Conservation (phyloP, 2,329 filamentous ascomycete species). For the Ophiobolus disseminans region DNA sequence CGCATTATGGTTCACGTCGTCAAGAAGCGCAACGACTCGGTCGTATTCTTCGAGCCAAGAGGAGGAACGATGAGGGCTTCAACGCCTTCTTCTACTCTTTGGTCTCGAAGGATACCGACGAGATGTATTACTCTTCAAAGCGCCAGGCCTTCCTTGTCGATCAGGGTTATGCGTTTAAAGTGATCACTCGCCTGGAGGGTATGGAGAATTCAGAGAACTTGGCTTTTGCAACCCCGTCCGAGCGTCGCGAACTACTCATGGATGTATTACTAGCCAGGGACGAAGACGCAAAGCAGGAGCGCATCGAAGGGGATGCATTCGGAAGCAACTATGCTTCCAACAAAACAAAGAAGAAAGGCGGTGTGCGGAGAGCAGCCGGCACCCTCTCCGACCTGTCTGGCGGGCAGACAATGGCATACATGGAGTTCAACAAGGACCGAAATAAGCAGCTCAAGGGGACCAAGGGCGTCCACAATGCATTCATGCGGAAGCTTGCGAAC, state of each 20-base stretch:
- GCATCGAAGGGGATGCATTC: slow-evolving; percentile 73
- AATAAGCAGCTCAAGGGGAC: slow-evolving; percentile 49
- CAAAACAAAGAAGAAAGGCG: slow-evolving; percentile 61
- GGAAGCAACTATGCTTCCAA: slow-evolving; percentile 53
- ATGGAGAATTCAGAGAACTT: slow-evolving; percentile 84
- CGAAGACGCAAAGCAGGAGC: slow-evolving; percentile 71
- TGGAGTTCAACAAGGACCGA: slow-evolving; percentile 56
- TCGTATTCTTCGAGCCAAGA: slow-evolving; percentile 91
- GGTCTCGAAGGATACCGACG: slow-evolving; percentile 94
- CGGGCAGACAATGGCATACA: slow-evolving; percentile 93
- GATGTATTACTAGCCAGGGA: slow-evolving; percentile 91
- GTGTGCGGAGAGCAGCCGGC: slow-evolving; percentile 79
- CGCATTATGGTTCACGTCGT: slow-evolving; percentile 94
- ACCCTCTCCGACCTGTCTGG: slow-evolving; percentile 86
- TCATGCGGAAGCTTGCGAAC: slow-evolving; percentile 8
- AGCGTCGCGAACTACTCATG: slow-evolving; percentile 84
- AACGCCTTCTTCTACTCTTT: slow-evolving; percentile 99
- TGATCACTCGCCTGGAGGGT: slow-evolving; percentile 93
- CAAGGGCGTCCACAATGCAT: slow-evolving; percentile 10
- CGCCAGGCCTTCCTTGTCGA: slow-evolving; percentile 96
- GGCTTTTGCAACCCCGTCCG: slow-evolving; percentile 77
- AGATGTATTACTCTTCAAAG: slow-evolving; percentile 98
- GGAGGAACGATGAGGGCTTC: slow-evolving; percentile 96
- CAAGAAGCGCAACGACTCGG: slow-evolving; percentile 95
- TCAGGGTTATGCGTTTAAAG: slow-evolving; percentile 98